A percentile compares a stretch with the other conserved stretches of the same genome.
Evolutionary conservation across 2,329 filamentous ascomycete species (phyloP).

Genomic region (Colletotrichum lupini): DNA sequence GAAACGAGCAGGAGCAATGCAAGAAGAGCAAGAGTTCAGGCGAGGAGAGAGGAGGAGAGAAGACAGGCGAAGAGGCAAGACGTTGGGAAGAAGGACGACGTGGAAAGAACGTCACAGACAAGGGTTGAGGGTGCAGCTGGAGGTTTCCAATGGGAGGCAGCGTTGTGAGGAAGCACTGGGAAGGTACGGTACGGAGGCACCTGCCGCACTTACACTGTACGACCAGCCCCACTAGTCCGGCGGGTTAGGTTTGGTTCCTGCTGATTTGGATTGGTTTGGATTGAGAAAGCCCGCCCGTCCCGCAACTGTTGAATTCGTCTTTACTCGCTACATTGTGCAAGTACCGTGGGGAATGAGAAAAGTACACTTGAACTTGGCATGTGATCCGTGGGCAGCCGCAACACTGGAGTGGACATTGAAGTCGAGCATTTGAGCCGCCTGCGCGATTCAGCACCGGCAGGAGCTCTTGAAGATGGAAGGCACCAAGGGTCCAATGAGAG

Average conservation of each 20-base stretch:
- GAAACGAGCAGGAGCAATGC: background rate
- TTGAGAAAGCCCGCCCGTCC: constrained; percentile 24
- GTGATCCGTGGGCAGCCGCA: background rate
- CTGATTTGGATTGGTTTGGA: background rate
- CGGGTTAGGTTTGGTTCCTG: background rate
- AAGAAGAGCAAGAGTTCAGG: background rate
- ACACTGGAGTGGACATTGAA: background rate
- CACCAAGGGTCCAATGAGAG: background rate
- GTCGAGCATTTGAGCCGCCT: background rate
- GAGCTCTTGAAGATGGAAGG: background rate
- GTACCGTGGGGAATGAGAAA: background rate
- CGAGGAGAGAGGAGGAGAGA: background rate
- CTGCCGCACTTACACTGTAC: background rate
- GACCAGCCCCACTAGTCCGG: constrained; percentile 15
- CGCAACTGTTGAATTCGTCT: constrained; percentile 12
- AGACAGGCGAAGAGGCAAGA: constrained; percentile 7
- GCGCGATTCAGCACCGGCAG: background rate
- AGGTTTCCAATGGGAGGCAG: constrained; percentile 17
- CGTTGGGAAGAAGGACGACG: constrained; percentile 9
- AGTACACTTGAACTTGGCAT: background rate
- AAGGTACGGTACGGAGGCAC: too few relatives aligned
- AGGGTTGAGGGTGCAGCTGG: constrained; percentile 12
- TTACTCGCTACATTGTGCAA: background rate
- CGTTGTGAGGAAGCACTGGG: background rate
- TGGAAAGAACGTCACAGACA: constrained; percentile 30